phyloP scores from a whole-genome alignment of 768 basidiomycete genomes.

The Lactifluus piperatus region DNA sequence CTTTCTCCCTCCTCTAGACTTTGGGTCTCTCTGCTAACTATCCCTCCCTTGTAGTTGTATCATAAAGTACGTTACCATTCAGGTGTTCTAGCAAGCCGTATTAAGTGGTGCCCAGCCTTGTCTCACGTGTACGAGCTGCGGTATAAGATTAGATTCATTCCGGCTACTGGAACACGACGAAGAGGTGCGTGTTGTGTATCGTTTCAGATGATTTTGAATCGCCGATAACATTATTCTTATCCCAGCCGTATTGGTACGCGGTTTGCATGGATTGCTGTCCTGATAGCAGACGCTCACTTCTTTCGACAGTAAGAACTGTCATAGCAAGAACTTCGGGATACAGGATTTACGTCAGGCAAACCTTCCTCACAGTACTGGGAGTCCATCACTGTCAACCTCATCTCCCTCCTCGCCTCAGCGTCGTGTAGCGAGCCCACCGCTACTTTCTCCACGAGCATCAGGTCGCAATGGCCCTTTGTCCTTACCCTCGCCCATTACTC shows the following conservation, averaged over 20 bases:
- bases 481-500: constrained; percentile 20
- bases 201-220: constrained; percentile 3
- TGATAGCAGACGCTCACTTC: constrained; percentile 2
- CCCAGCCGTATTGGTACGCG: constrained; percentile 39
- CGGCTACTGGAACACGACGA: constrained; percentile 77
- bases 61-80: constrained; percentile 48
- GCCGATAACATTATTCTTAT: neutral
- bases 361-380: constrained; percentile 42
- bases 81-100: constrained; percentile 2
- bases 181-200: constrained; percentile 38
- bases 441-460: constrained; percentile 22
- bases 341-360: constrained; percentile 65
- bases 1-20: constrained; percentile 3
- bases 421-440: constrained; percentile 28
- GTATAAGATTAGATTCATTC: constrained; percentile 69
- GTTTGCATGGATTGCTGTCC: neutral
- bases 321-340: constrained; percentile 72
- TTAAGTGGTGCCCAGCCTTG: constrained; percentile 47
- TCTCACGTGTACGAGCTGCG: constrained; percentile 67
- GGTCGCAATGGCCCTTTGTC: constrained; percentile 10
- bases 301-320: constrained; percentile 64
- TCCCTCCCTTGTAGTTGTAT: constrained; percentile 46
- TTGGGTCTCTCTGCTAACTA: neutral
- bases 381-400: constrained; percentile 25
- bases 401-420: constrained; percentile 21